Percentiles rank a stretch among this genome's conserved stretches.
phyloP scores from a whole-genome alignment of 2,329 filamentous ascomycete species.

The Epichloe hybrida region DNA sequence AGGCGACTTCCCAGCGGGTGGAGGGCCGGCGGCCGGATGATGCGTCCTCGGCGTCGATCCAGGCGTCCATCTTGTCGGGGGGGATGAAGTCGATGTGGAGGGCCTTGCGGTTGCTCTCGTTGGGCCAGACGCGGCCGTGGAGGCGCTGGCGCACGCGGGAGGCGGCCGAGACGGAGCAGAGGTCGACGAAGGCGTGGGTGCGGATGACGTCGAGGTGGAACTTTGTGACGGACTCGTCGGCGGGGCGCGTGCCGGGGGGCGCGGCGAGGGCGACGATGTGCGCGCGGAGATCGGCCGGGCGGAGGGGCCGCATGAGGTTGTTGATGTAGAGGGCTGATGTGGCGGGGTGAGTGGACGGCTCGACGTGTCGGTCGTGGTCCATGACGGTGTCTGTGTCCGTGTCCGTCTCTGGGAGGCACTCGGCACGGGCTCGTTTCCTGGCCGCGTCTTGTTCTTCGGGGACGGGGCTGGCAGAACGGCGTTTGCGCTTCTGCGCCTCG shows the following conservation, averaged over 20 bases:
- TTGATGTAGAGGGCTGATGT: constrained; percentile 77
- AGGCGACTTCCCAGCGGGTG: constrained; percentile 59
- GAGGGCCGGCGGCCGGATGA: constrained; percentile 26
- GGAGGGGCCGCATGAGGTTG: constrained; percentile 78
- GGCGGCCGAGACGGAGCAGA: constrained; percentile 56
- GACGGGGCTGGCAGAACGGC: constrained; percentile 49
- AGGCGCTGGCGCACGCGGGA: constrained; percentile 62
- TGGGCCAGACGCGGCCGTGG: constrained; percentile 73
- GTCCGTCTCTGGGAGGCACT: not conserved
- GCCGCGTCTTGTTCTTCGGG: constrained; percentile 38
- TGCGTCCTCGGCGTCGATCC: constrained; percentile 57
- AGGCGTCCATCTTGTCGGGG: constrained; percentile 54
- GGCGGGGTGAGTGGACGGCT: constrained; percentile 53
- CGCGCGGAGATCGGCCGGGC: constrained; percentile 49
- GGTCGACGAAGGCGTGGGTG: constrained; percentile 74
- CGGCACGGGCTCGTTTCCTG: constrained; percentile 39
- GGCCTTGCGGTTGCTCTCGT: constrained; percentile 70
- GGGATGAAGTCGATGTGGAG: constrained; percentile 88
- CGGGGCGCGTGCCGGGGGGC: constrained; percentile 38
- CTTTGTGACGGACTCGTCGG: constrained; percentile 40
- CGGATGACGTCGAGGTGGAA: constrained; percentile 77
- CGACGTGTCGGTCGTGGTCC: constrained; percentile 24
- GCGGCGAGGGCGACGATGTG: constrained; percentile 60
- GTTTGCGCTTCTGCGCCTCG: constrained; percentile 52
- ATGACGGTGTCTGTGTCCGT: constrained; percentile 10